These are phyloP conservation scores for Nigrograna mackinnonii DNA, from an alignment of 2,329 filamentous ascomycete genomes.

Conservation along the genomic window DNA sequence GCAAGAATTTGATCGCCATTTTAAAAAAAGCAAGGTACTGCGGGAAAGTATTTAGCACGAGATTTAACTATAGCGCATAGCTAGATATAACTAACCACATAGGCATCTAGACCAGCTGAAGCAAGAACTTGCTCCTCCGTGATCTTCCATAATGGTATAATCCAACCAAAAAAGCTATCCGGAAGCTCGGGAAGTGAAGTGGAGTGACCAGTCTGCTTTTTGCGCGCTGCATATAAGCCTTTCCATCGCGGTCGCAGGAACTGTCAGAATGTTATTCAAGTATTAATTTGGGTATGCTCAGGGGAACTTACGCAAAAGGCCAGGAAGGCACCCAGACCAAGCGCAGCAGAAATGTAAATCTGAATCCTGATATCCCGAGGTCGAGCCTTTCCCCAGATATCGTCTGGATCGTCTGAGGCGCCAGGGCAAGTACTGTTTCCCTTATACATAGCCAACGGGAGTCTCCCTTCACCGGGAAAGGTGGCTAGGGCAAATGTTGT, in stretches of 20 bases:
- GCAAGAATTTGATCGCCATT: slow-evolving; percentile 85
- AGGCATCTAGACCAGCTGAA: slow-evolving; percentile 91
- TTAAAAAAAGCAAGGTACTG: slow-evolving; percentile 93
- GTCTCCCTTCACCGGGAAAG: too few species aligned
- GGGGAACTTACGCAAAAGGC: slow-evolving; percentile 69
- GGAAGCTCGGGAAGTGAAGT: slow-evolving; percentile 76
- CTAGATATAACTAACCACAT: slow-evolving; percentile 68
- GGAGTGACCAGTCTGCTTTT: slow-evolving; percentile 70
- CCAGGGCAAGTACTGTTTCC: too few species aligned
- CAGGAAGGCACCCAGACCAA: slow-evolving; percentile 73
- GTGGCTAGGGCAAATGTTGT: too few species aligned
- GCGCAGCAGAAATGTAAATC: slow-evolving; percentile 69
- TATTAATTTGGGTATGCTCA: neutral
- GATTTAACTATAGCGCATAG: neutral
- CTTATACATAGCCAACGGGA: too few species aligned
- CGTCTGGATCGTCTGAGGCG: slow-evolving; percentile 10
- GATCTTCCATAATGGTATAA: slow-evolving; percentile 80
- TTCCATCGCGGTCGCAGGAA: slow-evolving; percentile 90
- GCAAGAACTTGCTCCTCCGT: slow-evolving; percentile 87
- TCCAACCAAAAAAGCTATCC: slow-evolving; percentile 89
- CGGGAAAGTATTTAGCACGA: too few species aligned
- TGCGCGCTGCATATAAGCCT: slow-evolving; percentile 84
- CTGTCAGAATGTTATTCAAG: slow-evolving; percentile 42
- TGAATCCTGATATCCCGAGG: slow-evolving; percentile 60
- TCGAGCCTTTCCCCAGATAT: slow-evolving; percentile 36